Evolutionary conservation across 495 filamentous ascomycete species (phyloP), one percentile per base, ranked within the genome.

Genomic region (Hypoxylon subgilvum): DNA sequence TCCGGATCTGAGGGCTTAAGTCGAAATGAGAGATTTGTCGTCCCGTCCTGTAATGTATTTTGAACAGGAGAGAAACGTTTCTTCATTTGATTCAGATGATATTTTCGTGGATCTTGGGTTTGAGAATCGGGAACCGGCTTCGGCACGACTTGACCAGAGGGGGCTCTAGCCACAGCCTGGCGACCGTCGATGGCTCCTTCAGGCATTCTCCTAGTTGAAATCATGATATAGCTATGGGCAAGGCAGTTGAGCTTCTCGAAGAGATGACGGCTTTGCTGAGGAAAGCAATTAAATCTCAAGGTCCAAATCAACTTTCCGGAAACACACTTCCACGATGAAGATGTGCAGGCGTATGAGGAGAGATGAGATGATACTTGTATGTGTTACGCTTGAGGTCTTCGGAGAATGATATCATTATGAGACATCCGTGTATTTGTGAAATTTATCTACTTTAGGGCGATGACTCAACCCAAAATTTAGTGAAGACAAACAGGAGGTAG

Each of bases 1-100:
- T 95, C 90, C 0, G 90, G 90, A 66, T 95, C 92, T n/a, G 90
- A 92, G 4, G 92, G 92, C 10, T 69, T 72, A 49, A 96, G 60
- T 16, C 75, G 77, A 69, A 96, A 89, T 0, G 73, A 69, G 16
- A 92, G 70, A 10, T 79, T 78, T 5, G 79, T 83, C 2, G 71
- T 67, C 10, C 80, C 83, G 44, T 79, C 74, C 27, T 79, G 69
- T 47, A 81, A 71, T 7, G 71, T 73, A 12, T 72, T 75, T 63
- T 90, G 83, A 14, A 77, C 75, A 22, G 88, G 86, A 36, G 76
- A 80, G 67, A 84, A 95, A 9, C 91, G 84, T 25, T 86, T 85
- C 61, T 82, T 79, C 49, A 96, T 69, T 74, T 95, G 91, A 45
- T 82, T 81, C 44, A 94, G 72, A 64, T 95, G 88, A 63, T 92